Percentiles rank a stretch among this genome's conserved stretches.
Conservation (phyloP, 352 stramenopile genomes). For the Phytophthora tubulina region DNA sequence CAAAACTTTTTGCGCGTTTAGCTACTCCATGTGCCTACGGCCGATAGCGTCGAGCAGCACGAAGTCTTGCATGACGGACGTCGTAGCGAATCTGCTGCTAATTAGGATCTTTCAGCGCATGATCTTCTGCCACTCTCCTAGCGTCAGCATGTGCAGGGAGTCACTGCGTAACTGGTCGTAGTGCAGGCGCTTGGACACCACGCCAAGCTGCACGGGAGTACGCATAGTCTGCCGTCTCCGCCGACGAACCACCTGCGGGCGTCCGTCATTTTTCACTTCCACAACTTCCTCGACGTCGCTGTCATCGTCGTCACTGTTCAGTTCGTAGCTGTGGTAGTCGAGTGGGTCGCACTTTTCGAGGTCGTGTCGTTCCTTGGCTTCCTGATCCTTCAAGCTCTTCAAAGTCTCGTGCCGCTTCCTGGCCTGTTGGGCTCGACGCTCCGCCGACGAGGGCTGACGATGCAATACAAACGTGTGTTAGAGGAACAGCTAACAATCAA, state of each 20-base stretch:
- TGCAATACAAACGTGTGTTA: background rate
- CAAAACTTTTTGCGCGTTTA: no score
- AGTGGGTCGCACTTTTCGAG: constrained; percentile 58
- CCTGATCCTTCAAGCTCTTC: constrained; percentile 39
- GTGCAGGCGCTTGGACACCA: constrained; percentile 69
- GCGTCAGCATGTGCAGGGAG: constrained; percentile 61
- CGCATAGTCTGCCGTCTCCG: constrained; percentile 34
- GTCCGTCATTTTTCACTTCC: constrained; percentile 50
- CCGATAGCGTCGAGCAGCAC: no score
- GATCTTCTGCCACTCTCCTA: constrained; percentile 72
- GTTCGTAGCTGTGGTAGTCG: constrained; percentile 53
- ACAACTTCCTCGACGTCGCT: constrained; percentile 60
- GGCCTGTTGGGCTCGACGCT: constrained; percentile 34
- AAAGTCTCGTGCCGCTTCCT: constrained; percentile 27
- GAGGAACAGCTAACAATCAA: background rate
- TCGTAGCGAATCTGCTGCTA: background rate
- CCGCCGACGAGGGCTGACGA: constrained; percentile 41
- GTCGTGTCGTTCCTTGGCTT: constrained; percentile 29
- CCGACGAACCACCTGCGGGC: constrained; percentile 49
- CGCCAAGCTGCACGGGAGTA: constrained; percentile 51
- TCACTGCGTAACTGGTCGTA: constrained; percentile 66
- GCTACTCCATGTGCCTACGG: no score
- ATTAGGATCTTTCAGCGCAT: constrained; percentile 39
- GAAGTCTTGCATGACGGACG: no score
- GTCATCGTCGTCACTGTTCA: constrained; percentile 67